Evolutionary conservation across 2,329 filamentous ascomycete genomes (phyloP).

Genomic region (Curvularia sp.): DNA sequence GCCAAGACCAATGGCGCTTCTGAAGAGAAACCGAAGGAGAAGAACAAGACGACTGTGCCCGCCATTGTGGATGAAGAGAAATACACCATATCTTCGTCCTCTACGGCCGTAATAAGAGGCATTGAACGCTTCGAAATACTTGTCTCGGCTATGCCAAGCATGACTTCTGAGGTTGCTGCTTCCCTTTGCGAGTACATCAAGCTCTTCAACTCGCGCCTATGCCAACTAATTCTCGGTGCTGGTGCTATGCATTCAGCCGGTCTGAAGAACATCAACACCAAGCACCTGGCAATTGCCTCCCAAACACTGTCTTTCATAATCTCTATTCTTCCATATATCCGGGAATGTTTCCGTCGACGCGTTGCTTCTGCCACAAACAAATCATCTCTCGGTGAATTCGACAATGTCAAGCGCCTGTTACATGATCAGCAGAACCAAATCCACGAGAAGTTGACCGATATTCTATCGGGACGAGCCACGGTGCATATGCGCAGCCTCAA

Average conservation of each 20-base stretch:
- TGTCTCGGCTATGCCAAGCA: conserved; percentile 83
- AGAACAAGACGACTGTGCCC: conserved; percentile 56
- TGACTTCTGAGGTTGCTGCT: conserved; percentile 81
- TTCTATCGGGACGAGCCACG: conserved; percentile 80
- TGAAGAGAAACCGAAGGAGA: conserved; percentile 41
- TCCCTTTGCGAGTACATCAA: conserved; percentile 86
- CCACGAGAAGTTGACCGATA: conserved; percentile 90
- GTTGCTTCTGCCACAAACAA: conserved; percentile 51
- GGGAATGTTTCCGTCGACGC: conserved; percentile 88
- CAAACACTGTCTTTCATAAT: conserved; percentile 89
- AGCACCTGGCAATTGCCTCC: conserved; percentile 89
- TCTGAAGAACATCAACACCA: conserved; percentile 88
- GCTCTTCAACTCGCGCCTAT: conserved; percentile 93
- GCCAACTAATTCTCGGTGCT: conserved; percentile 94
- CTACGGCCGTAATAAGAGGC: conserved; percentile 78
- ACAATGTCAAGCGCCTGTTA: conserved; percentile 81
- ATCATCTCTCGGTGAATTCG: conserved; percentile 75
- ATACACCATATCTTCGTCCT: conserved; percentile 85
- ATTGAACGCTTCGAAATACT: conserved; percentile 85
- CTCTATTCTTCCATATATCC: conserved; percentile 83
- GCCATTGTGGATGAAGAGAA: conserved; percentile 84
- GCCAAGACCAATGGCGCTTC: conserved; percentile 41
- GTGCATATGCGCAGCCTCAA: conserved; percentile 78
- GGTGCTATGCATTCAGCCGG: conserved; percentile 89
- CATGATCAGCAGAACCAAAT: conserved; percentile 92